These are phyloP conservation scores for Phytopythium chamaehyphon DNA, from an alignment of 352 stramenopile genomes.

Conservation along the genomic window DNA sequence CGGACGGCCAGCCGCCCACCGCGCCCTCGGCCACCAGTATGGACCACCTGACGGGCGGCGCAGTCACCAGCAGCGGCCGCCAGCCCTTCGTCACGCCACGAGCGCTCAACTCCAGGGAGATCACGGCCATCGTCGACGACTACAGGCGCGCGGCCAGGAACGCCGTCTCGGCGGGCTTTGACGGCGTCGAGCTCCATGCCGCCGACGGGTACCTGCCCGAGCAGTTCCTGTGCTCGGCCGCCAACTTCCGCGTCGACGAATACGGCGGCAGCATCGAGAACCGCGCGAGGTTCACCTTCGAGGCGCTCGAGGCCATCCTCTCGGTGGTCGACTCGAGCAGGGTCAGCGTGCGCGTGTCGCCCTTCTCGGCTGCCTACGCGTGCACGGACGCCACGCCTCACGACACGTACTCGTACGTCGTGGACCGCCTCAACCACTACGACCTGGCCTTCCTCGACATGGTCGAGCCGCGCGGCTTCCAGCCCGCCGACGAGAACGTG, in stretches of 20 bases:
- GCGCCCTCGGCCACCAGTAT: constrained; percentile 29
- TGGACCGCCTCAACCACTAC: constrained; percentile 25
- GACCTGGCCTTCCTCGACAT: constrained; percentile 48
- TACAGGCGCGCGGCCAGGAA: constrained; percentile 16
- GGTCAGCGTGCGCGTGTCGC: constrained; percentile 28
- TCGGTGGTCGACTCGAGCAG: constrained; percentile 22
- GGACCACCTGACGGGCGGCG: constrained; percentile 10
- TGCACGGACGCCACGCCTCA: constrained; percentile 30
- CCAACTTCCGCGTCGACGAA: constrained; percentile 18
- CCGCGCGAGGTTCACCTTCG: constrained; percentile 53
- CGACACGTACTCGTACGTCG: constrained; percentile 31
- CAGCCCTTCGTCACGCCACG: constrained; percentile 40
- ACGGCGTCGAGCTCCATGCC: constrained; percentile 24
- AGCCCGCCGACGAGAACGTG: constrained; percentile 16
- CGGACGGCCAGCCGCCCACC: constrained; percentile 40
- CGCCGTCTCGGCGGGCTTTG: constrained; percentile 19
- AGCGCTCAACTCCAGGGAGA: constrained; percentile 64
- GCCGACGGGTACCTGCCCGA: constrained; percentile 25
- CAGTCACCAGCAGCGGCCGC: constrained; percentile 26
- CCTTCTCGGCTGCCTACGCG: constrained; percentile 23
- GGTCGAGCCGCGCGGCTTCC: constrained; percentile 35
- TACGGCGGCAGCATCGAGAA: constrained; percentile 78
- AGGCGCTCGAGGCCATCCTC: constrained; percentile 46
- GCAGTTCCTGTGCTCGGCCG: constrained; percentile 23
- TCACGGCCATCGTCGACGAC: constrained; percentile 30